Evolutionary conservation across 2,329 filamentous ascomycete species (phyloP), one percentile per base, ranked within the genome.

Genomic region (Calonectria pteridis): DNA sequence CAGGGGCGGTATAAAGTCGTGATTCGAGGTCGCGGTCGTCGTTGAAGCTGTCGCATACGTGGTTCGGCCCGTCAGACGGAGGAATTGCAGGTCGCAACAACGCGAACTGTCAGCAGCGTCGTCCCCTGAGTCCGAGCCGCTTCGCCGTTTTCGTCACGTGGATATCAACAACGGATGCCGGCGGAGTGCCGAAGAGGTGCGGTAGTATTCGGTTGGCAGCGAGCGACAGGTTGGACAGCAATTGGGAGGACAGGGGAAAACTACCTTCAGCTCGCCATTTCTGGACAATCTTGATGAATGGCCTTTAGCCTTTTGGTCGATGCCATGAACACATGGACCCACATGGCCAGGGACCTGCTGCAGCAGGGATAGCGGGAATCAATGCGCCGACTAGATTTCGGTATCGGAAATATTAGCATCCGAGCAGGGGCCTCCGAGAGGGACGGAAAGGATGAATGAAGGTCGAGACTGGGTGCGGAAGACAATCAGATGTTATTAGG

Each of bases 301-400:
- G 73, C 78, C 73, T 80, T 77, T 76, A 73, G n/a, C 78, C 68
- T 79, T 75, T 78, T 71, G 72, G 55, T 71, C 67, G 72, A 71
- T 72, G 62, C 59, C 62, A 78, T 74, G 76, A 74, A 76, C 73
- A 73, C 26, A 76, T 75, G 62, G 78, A 74, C 72, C 78, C 78
- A 79, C 78, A 73, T 75, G 35, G 65, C 66, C 67, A 66, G 63
- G 65, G 58, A 63, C 31, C 63, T 63, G 59, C 49, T 74, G 63
- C 76, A 79, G 77, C 76, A 62, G 70, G 59, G 40, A 77, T n/a
- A 76, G 55, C 67, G 59, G 55, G 53, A 69, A 59, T 51, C 65
- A 67, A 59, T 73, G 55, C 67, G 71, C 69, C 43, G 43, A 9
- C 40, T 64, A 64, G 79, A 75, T 78, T 70, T 80, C 79, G 79